Base-by-base conservation (phyloP, 129 eudicot genomes). In the Flaveria bidentis region DNA sequence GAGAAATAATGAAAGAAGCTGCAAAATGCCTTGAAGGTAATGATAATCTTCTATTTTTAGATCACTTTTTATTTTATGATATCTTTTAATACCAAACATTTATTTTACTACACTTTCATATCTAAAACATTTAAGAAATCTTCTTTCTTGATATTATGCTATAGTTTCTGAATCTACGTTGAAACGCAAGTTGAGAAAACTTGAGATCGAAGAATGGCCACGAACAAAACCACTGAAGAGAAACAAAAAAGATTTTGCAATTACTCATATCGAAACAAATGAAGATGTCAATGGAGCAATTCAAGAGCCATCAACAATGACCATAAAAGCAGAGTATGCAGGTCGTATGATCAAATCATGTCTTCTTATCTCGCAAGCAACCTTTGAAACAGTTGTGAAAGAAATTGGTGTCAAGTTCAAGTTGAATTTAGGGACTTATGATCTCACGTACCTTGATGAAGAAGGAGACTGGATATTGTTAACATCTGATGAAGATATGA, bases 401-500 rank as follows among this genome's bases (percentile, higher is more conserved):
- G 69, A 69, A 44, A 69, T 85, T 71, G 73, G 73, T 44, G 57
- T 74, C 50, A 78, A 55, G 73, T 65, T 78, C 3, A 33, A 78
- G 22, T 73, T 81, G n/a, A 62, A 50, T 23, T 25, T 9, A 0
- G 76, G 78, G 30, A 68, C 25, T 11, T 77, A 67, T 46, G 71
- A 68, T 63, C 74, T 84, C 68, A 72, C 73, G 46, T 77, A 85
- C 14, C 60, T 36, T 49, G 88, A 85, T 30, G 84, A 78, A 20
- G 86, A 74, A 26, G 46, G 53, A 6, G 86, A 81, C 11, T 64
- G 76, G 86, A 78, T 85, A 33, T 18, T 39, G 25, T 25, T 85
- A 18, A 57, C 65, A 14, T 81, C 81, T 23, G 84, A 85, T 13
- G 47, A 79, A 28, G 86, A 82, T 16, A 39, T 71, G 75, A 61